Evolutionary conservation across 371 early-diverging fungal species (phyloP).

Genomic region (Mucor irregularis): DNA sequence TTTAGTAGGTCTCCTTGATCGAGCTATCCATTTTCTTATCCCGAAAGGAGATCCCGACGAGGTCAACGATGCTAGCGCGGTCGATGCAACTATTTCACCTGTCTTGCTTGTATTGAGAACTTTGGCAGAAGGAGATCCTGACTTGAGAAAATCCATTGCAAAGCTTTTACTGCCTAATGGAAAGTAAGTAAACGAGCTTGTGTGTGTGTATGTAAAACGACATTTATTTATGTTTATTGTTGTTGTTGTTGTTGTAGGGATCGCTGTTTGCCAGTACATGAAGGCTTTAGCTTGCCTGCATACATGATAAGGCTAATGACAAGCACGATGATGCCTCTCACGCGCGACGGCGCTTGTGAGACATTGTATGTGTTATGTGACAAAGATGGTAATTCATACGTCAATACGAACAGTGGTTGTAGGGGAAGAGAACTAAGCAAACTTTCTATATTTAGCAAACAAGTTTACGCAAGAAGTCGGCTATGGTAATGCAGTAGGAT

Average conservation of each 20-base stretch:
- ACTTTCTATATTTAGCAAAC: conserved; percentile 52
- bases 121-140: conserved; percentile 50
- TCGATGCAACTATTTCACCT: conserved; percentile 70
- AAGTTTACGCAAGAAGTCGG: conserved; percentile 80
- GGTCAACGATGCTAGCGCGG: conserved; percentile 53
- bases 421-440: not conserved
- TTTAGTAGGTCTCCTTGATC: conserved; percentile 28
- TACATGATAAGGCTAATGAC: conserved; percentile 79
- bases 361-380: conserved; percentile 75
- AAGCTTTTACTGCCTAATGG: conserved; percentile 57
- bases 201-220: no score
- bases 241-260: conserved; percentile 49
- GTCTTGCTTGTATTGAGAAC: conserved; percentile 55
- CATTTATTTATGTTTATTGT: not conserved
- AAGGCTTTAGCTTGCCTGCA: conserved; percentile 64
- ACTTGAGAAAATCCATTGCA: conserved; percentile 36
- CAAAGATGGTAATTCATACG: conserved; percentile 67
- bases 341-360: conserved; percentile 70
- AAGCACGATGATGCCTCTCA: conserved; percentile 61
- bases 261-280: conserved; percentile 72
- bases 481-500: conserved; percentile 93
- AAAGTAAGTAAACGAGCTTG: conserved; percentile 58
- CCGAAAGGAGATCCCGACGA: conserved; percentile 45
- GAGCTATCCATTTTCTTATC: conserved; percentile 34
- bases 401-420: not conserved